A percentile compares a stretch with the other conserved stretches of the same genome.
Evolutionary conservation across 2,329 filamentous ascomycete species (phyloP).

Genomic region (Aspergillus ibericus): DNA sequence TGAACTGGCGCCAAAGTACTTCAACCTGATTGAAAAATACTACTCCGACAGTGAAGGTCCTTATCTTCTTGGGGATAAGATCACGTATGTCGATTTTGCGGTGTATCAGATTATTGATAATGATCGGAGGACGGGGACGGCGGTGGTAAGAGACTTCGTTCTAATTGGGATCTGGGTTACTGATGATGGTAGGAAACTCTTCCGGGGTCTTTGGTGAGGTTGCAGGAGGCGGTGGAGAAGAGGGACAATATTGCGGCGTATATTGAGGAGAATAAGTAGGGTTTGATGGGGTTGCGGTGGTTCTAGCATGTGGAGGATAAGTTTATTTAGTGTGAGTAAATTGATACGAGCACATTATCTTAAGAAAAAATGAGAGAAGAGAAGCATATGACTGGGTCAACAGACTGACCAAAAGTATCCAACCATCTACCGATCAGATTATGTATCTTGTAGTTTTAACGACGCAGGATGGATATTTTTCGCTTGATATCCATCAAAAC

Average conservation of each 20-base stretch:
- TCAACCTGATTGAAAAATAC: conserved; percentile 30
- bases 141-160: conserved; percentile 26
- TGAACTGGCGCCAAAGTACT: conserved; percentile 28
- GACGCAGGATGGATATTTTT: too few species aligned
- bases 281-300: too few species aligned
- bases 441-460: too few species aligned
- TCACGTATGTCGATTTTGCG: conserved; percentile 44
- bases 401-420: too few species aligned
- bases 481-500: too few species aligned
- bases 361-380: too few species aligned
- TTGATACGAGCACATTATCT: too few species aligned
- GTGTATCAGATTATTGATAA: conserved; percentile 44
- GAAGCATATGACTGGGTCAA: too few species aligned
- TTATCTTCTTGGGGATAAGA: conserved; percentile 38
- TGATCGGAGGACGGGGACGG: conserved; percentile 33
- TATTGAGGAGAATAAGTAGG: neutral
- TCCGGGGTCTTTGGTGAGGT: conserved; percentile 12
- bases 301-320: too few species aligned
- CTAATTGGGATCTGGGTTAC: neutral
- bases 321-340: too few species aligned
- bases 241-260: conserved; percentile 15
- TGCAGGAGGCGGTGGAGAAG: conserved; percentile 16
- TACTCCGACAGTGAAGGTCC: conserved; percentile 34
- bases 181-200: conserved; percentile 10
- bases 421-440: too few species aligned